Evolutionary conservation across 768 basidiomycete species (phyloP), one percentile per base, ranked within the genome.

Genomic region (Lactarius tabidus): DNA sequence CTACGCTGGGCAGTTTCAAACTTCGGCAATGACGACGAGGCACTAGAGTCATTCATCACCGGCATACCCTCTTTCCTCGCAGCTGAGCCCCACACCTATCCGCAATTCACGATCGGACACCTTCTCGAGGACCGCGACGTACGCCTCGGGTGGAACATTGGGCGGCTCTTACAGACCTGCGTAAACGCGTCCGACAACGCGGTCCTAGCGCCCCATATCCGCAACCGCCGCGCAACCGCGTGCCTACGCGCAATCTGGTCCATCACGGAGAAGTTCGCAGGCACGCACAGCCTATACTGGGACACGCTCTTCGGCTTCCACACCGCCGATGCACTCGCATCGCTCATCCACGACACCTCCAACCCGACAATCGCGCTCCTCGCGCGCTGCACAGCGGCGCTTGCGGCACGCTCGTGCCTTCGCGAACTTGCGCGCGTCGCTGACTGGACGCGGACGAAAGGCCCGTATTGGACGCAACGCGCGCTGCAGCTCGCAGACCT

Each of bases 121-220:
- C 67, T 68, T 23, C 41, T 68, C 23, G 64, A 61, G 28, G 63
- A 67, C 36, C 33, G 3, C 12, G 55, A 62, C 10, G 64, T 66
- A 38, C 64, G 59, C 56, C 64, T 68, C 28, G 67, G 67, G 41
- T 54, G 56, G 64, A 60, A 35, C 31, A 68, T 66, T 9, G 67
- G 67, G 2, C 64, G 64, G 17, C 64, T 68, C 39, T 35, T 68
- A 8, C 55, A 53, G 38, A 68, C 64, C 1, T 68, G 67, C 59
- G 26, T 31, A 36, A 18, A 39, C 18, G 7, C 64, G 23, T 51
- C 51, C 20, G 20, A 33, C 56, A 15, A 45, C 43, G n/a, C 43
- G n/a, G 10, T 31, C 18, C 36, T 66, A 23, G 39, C 59, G 9
- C 17, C 18, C 1, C 38, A 55, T 2, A 29, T 41, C 26, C 58